Percentiles rank a stretch among this genome's conserved stretches.
These are phyloP conservation scores for Hypoxylon sp. DNA, from an alignment of 2,329 filamentous ascomycete species.

Conservation along the genomic window DNA sequence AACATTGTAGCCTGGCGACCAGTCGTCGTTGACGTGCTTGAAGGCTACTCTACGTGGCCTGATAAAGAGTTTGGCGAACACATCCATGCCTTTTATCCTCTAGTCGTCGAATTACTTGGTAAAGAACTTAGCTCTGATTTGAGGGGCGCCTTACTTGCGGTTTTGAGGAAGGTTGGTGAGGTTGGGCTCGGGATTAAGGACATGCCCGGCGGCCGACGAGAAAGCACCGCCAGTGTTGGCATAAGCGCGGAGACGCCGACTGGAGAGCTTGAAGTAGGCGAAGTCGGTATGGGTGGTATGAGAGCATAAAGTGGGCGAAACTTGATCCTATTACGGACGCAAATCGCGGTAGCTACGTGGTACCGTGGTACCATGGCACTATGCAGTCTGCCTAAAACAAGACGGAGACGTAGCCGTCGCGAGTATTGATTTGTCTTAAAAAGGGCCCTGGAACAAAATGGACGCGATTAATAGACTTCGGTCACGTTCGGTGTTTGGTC, in stretches of 20 bases:
- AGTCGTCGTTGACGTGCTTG: slow-evolving; percentile 95
- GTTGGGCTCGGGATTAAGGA: slow-evolving; percentile 72
- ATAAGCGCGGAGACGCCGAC: slow-evolving; percentile 41
- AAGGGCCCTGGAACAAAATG: slow-evolving; percentile 34
- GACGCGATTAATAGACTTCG: slow-evolving; percentile 37
- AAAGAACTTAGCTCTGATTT: slow-evolving; percentile 87
- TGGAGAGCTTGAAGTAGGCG: slow-evolving; percentile 38
- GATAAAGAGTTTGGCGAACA: slow-evolving; percentile 84
- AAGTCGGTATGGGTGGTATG: slow-evolving; percentile 47
- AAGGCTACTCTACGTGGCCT: slow-evolving; percentile 90
- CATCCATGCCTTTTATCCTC: slow-evolving; percentile 86
- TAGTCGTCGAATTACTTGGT: slow-evolving; percentile 84
- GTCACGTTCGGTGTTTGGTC: slow-evolving; percentile 38
- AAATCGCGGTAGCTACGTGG: slow-evolving; percentile 1
- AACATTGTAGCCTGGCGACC: slow-evolving; percentile 98
- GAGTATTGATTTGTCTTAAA: slow-evolving; percentile 35
- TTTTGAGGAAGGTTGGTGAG: slow-evolving; percentile 88
- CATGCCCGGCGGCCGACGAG: slow-evolving; percentile 60
- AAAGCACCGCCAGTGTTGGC: slow-evolving; percentile 58
- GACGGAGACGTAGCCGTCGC: slow-evolving; percentile 1
- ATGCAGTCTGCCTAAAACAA: neutral
- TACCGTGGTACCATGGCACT: neutral
- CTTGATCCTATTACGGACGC: slow-evolving; percentile 7
- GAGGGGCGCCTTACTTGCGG: slow-evolving; percentile 80
- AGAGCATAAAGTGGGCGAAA: slow-evolving; percentile 23